phyloP scores from a whole-genome alignment of 805 yeast species.

The Lipomyces lipofer region DNA sequence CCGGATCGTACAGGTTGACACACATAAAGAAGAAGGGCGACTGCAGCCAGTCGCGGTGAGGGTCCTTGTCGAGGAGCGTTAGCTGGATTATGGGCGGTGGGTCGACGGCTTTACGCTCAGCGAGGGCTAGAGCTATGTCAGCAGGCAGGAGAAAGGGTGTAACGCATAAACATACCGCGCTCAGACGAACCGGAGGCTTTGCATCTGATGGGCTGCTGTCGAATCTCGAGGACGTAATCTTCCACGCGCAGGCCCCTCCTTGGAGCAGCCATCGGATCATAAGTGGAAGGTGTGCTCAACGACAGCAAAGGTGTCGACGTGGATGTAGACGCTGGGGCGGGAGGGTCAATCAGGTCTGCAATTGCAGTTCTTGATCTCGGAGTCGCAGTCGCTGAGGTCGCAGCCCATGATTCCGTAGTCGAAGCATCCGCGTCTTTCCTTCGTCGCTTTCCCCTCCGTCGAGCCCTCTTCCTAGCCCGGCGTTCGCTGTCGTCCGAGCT shows the following conservation, averaged over 20 bases:
- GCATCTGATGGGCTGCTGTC: constrained; percentile 31
- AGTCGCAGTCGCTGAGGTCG: neutral
- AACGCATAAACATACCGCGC: neutral
- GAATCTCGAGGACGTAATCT: constrained; percentile 23
- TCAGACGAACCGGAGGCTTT: constrained; percentile 24
- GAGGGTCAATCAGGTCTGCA: constrained; percentile 6
- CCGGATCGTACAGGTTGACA: constrained; percentile 25
- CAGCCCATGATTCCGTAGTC: neutral
- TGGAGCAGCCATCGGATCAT: constrained; percentile 9
- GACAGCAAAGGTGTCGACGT: neutral
- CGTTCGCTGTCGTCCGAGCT: neutral
- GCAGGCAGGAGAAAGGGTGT: neutral
- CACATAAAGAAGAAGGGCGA: constrained; percentile 32
- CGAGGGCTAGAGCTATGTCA: constrained; percentile 6
- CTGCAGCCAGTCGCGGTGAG: constrained; percentile 27
- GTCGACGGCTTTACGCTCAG: constrained; percentile 31
- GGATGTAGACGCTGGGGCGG: neutral
- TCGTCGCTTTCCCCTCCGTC: neutral
- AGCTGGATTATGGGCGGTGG: constrained; percentile 33
- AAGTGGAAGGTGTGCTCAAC: neutral
- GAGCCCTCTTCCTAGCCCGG: no score
- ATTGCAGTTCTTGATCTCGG: constrained; percentile 3
- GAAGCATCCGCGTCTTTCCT: neutral
- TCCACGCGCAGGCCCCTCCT: constrained; percentile 20
- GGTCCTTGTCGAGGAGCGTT: constrained; percentile 23